Base-by-base conservation (phyloP, 805 yeast species). In the Wickerhamia fluorescens region DNA sequence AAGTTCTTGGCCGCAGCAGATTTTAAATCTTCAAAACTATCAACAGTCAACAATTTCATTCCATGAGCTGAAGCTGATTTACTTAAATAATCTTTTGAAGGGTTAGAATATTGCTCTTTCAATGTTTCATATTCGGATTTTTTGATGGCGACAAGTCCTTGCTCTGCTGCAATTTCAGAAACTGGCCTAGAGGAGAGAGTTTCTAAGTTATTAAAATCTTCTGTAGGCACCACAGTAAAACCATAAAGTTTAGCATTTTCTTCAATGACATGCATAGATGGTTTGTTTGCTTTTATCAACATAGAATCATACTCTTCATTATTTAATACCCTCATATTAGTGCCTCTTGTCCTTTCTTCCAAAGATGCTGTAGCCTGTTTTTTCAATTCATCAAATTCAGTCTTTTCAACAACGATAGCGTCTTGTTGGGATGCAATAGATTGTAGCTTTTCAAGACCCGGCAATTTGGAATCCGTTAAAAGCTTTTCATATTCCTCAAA, bases 191-290 rank as follows among this genome's bases (percentile, higher is more conserved):
- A 24, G 20, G 6, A 5, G 5, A 6, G 22, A 4, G 7, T 14
- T 23, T 18, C 9, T 10, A 18, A 8, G 9, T 18, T 10, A 10
- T 7, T 10, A 18, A 18, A 18, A 22, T 24, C 60, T 33, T 57
- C 63, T 2, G 20, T 23, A 4, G 58, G 35, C 3, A 54, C 22
- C 14, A 57, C 45, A 10, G 37, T 40, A 29, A 56, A 37, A 0
- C 66, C 66, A 30, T 49, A 45, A 3, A 35, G 36, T 1, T 34
- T 30, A 3, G 66, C 64, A 16, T 37, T 41, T 1, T 40, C 29
- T 10, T 38, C 33, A 10, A 62, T 43, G 17, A 42, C 37, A 16
- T 31, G 37, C 6, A 42, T 20, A 14, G 44, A 34, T 4, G 51
- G 61, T 5, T 36, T 23, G 13, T 45, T 40, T 7, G 36, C 39